Evolutionary conservation across 1,284 basidiomycete genomes (phyloP).

Genomic region (Acaromyces ingoldii): DNA sequence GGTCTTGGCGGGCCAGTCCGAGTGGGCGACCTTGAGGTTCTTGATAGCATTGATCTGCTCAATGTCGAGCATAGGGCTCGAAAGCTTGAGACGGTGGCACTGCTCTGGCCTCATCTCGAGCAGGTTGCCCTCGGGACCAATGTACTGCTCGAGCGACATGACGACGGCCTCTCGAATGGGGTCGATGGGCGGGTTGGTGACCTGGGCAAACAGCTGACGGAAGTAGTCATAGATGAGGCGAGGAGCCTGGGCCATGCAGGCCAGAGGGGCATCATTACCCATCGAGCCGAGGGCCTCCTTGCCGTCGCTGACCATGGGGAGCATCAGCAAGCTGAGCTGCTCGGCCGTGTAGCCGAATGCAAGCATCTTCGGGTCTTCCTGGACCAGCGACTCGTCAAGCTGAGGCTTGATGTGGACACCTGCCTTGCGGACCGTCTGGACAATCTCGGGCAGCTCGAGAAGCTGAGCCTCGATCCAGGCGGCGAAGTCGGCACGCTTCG

Average conservation of each 20-base stretch:
- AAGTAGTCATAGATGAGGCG: constrained; percentile 49
- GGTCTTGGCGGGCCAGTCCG: constrained; percentile 37
- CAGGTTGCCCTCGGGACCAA: constrained; percentile 48
- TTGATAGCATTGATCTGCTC: constrained; percentile 45
- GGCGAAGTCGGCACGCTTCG: constrained; percentile 47
- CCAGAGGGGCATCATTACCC: constrained; percentile 48
- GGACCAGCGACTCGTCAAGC: constrained; percentile 35
- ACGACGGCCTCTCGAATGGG: constrained; percentile 48
- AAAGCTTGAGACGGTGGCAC: constrained; percentile 41
- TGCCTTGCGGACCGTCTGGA: constrained; percentile 29
- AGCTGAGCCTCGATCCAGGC: constrained; percentile 49
- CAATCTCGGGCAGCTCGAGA: constrained; percentile 37
- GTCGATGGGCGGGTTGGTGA: constrained; percentile 50
- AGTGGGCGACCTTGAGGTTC: constrained; percentile 32
- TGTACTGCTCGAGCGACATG: constrained; percentile 49
- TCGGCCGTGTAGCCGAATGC: constrained; percentile 49
- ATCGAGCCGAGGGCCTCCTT: constrained; percentile 50
- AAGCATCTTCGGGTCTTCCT: constrained; percentile 44
- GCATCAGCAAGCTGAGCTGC: constrained; percentile 46
- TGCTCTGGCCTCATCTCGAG: constrained; percentile 46
- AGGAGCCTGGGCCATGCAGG: constrained; percentile 41
- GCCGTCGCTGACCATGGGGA: constrained; percentile 42
- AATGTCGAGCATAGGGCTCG: constrained; percentile 41
- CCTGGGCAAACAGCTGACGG: constrained; percentile 49
- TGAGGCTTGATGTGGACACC: constrained; percentile 30